Evolutionary conservation across 2,329 filamentous ascomycete species (phyloP).

Genomic region (Biscogniauxia marginata): DNA sequence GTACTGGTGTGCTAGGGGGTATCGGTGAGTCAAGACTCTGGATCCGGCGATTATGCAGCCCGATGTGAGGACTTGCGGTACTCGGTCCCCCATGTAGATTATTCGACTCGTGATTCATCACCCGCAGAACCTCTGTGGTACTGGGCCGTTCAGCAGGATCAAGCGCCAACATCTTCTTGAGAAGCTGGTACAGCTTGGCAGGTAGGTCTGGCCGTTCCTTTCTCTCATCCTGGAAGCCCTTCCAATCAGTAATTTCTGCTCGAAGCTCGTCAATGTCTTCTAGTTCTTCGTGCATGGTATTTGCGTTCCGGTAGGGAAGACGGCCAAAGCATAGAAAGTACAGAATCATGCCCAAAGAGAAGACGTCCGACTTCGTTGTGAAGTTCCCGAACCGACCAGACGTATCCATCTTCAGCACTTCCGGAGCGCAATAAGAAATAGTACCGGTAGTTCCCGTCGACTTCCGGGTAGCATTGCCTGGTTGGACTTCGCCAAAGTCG

Average conservation of each 20-base stretch:
- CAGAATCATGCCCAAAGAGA: slow-evolving; percentile 95
- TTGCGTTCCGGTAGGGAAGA: slow-evolving; percentile 81
- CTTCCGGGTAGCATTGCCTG: slow-evolving; percentile 74
- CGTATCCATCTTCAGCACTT: slow-evolving; percentile 72
- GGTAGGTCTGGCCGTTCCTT: slow-evolving; percentile 79
- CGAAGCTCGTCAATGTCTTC: slow-evolving; percentile 86
- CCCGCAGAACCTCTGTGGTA: slow-evolving; percentile 79
- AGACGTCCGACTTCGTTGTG: slow-evolving; percentile 96
- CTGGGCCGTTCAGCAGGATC: slow-evolving; percentile 75
- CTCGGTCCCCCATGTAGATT: slow-evolving; percentile 36
- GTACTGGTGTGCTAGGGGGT: slow-evolving; percentile 47
- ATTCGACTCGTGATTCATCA: slow-evolving; percentile 67
- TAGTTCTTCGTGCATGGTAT: slow-evolving; percentile 83
- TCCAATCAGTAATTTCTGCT: slow-evolving; percentile 82
- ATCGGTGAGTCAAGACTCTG: slow-evolving; percentile 57
- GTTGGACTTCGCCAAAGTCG: slow-evolving; percentile 96
- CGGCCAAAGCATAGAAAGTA: slow-evolving; percentile 96
- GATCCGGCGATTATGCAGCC: slow-evolving; percentile 46
- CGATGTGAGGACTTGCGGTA: slow-evolving; percentile 38
- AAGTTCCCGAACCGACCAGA: slow-evolving; percentile 84
- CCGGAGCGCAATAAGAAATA: slow-evolving; percentile 95
- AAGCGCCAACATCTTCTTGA: slow-evolving; percentile 77
- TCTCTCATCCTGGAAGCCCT: slow-evolving; percentile 78
- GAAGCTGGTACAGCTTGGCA: slow-evolving; percentile 77
- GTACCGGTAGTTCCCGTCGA: slow-evolving; percentile 94